Evolutionary conservation across 2,329 filamentous ascomycete species (phyloP).

Genomic region (Cucurbitaria berberidis): DNA sequence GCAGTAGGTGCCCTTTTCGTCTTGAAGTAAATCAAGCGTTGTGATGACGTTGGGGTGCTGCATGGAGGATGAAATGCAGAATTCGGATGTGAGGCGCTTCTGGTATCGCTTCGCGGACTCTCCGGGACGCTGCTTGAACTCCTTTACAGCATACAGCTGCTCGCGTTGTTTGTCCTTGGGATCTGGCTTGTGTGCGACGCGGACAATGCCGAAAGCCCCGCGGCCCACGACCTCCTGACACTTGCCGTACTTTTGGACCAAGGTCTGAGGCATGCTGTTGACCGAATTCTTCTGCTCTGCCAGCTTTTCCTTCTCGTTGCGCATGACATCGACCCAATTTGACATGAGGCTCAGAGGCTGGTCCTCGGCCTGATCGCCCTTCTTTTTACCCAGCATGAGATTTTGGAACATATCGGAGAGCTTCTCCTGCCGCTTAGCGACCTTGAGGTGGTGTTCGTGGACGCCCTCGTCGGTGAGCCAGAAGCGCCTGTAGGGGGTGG

Average conservation of each 20-base stretch:
- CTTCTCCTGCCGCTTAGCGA: constrained; percentile 91
- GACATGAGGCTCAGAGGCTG: constrained; percentile 91
- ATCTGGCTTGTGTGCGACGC: constrained; percentile 94
- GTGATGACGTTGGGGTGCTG: constrained; percentile 98
- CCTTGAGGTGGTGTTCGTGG: constrained; percentile 88
- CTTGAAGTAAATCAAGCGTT: constrained; percentile 91
- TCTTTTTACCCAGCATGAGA: constrained; percentile 80
- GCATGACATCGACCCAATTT: constrained; percentile 92
- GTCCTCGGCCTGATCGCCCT: constrained; percentile 71
- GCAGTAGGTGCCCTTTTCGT: constrained; percentile 96
- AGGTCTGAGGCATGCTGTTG: constrained; percentile 75
- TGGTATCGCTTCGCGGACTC: constrained; percentile 98
- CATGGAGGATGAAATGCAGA: constrained; percentile 96
- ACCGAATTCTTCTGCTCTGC: constrained; percentile 78
- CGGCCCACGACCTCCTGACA: constrained; percentile 96
- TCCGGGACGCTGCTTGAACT: constrained; percentile 91
- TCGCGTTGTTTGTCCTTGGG: constrained; percentile 77
- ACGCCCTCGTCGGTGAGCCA: constrained; percentile 68
- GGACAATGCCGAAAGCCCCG: constrained; percentile 94
- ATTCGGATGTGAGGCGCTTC: constrained; percentile 95
- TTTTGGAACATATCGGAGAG: constrained; percentile 89
- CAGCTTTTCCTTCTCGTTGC: constrained; percentile 80
- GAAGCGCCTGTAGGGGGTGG: constrained; percentile 56
- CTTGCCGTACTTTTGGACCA: constrained; percentile 97
- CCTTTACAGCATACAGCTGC: constrained; percentile 96